These are phyloP conservation scores for Pseudocercospora vitis DNA, from an alignment of 2,329 filamentous ascomycete species.

Conservation along the genomic window DNA sequence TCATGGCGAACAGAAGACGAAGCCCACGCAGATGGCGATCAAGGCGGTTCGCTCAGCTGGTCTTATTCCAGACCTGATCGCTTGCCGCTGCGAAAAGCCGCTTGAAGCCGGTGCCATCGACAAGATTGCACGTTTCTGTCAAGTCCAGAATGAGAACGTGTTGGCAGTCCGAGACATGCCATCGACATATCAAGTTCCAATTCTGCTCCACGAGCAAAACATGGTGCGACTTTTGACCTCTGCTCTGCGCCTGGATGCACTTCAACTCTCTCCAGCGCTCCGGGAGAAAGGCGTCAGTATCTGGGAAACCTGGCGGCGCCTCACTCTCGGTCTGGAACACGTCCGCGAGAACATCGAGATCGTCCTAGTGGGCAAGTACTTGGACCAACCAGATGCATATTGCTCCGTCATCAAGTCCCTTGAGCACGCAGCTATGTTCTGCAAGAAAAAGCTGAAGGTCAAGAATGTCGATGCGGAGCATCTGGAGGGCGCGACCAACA, in stretches of 20 bases:
- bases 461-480: constrained; percentile 83
- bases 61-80: constrained; percentile 67
- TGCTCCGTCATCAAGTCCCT: constrained; percentile 80
- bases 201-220: constrained; percentile 83
- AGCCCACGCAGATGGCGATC: constrained; percentile 91
- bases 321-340: constrained; percentile 66
- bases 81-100: constrained; percentile 80
- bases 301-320: constrained; percentile 75
- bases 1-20: constrained; percentile 84
- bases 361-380: constrained; percentile 90
- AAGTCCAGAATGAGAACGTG: constrained; percentile 81
- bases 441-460: constrained; percentile 74
- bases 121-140: constrained; percentile 88
- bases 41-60: constrained; percentile 80
- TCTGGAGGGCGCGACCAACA: constrained; percentile 67
- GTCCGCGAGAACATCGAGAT: constrained; percentile 72
- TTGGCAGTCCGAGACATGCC: constrained; percentile 83
- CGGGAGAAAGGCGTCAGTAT: constrained; percentile 64
- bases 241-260: constrained; percentile 62
- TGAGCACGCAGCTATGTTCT: constrained; percentile 89
- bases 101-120: constrained; percentile 72
- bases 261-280: constrained; percentile 53
- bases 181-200: constrained; percentile 89
- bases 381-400: constrained; percentile 80
- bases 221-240: constrained; percentile 67